Base-by-base conservation (phyloP, 768 basidiomycete genomes). In the Leccinum rimulosum region DNA sequence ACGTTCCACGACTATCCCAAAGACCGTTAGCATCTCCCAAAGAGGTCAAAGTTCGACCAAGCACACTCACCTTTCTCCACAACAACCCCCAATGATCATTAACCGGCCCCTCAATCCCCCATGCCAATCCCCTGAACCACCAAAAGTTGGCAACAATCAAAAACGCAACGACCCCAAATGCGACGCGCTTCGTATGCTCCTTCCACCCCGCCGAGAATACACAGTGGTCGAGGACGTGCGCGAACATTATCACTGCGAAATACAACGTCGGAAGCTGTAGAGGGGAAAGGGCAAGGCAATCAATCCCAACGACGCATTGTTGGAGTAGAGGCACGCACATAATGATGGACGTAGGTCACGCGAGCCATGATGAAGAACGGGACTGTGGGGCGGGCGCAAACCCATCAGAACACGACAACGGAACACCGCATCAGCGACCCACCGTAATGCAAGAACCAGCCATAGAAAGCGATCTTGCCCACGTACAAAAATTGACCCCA, bases 301-400 rank as follows among this genome's bases (percentile, higher is more conserved):
- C 43, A 6, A 22, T 25, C 10, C 64, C 51, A 60, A 14, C 4
- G 5, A 35, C 3, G 15, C 7, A 28, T 3, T 11, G 50, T 35
- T 6, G 15, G 5, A 6, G 33, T 1, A 1, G 11, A 45, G 7
- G 12, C 28, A 83, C 91, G 64, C 65, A 95, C 93, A 70, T 96
- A 98, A 79, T 97, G 95, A 73, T 98, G 96, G 28, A 98, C 77
- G 66, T 98, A 98, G 31, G 95, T 97, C 4, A 95, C 92, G 59
- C 95, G 92, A 22, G 93, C 95, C 97, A 99, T 99, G 77, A 98
- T 87, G 64, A 98, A 77, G 87, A 98, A 99, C 2, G 96, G 96
- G 25, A 89, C 95, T 97, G 65, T 10, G 64, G 22, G 53, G 19
- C 10, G 6, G 19, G 43, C 43, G 4, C 10, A 12, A 8, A 43